Conservation (phyloP, 2,329 filamentous ascomycete genomes). For the Ustilaginoidea virens region DNA sequence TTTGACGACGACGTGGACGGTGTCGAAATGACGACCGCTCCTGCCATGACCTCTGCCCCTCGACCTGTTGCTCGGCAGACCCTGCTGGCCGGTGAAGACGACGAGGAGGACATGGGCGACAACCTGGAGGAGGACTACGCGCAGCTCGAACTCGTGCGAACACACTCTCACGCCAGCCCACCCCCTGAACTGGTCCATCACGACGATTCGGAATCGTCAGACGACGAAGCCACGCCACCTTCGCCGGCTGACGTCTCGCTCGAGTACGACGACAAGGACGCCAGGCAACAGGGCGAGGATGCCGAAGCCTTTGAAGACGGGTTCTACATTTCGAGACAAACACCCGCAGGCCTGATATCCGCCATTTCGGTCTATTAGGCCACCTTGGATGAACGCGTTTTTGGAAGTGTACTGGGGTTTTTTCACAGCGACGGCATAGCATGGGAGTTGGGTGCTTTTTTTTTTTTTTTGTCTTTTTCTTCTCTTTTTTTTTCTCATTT, state of each 20-base stretch:
- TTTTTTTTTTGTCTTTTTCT: slow-evolving; percentile 1
- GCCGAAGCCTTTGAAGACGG: slow-evolving; percentile 36
- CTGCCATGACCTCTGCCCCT: slow-evolving; percentile 1
- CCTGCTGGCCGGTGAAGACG: slow-evolving; percentile 18
- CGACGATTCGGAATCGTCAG: slow-evolving; percentile 52
- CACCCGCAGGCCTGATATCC: slow-evolving; percentile 33
- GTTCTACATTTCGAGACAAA: slow-evolving; percentile 37
- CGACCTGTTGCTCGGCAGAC: too few relatives aligned
- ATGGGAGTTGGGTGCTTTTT: slow-evolving; percentile 8
- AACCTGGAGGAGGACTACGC: slow-evolving; percentile 50
- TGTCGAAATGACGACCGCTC: slow-evolving; percentile 34
- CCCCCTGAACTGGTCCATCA: slow-evolving; percentile 55
- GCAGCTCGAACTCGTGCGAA: slow-evolving; percentile 52
- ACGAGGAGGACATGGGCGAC: slow-evolving; percentile 28
- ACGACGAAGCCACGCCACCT: slow-evolving; percentile 63
- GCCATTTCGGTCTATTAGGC: slow-evolving; percentile 41
- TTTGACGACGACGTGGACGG: slow-evolving; percentile 40
- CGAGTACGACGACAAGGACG: slow-evolving; percentile 43
- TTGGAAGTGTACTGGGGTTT: too few relatives aligned
- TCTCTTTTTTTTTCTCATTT: background rate
- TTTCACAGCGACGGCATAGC: slow-evolving; percentile 13
- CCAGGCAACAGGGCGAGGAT: slow-evolving; percentile 25
- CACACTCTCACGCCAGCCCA: slow-evolving; percentile 47
- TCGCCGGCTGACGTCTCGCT: slow-evolving; percentile 46
- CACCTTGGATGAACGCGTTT: too few relatives aligned